phyloP scores from a whole-genome alignment of 805 yeast genomes.

The Pichia nanzhaoensis region DNA sequence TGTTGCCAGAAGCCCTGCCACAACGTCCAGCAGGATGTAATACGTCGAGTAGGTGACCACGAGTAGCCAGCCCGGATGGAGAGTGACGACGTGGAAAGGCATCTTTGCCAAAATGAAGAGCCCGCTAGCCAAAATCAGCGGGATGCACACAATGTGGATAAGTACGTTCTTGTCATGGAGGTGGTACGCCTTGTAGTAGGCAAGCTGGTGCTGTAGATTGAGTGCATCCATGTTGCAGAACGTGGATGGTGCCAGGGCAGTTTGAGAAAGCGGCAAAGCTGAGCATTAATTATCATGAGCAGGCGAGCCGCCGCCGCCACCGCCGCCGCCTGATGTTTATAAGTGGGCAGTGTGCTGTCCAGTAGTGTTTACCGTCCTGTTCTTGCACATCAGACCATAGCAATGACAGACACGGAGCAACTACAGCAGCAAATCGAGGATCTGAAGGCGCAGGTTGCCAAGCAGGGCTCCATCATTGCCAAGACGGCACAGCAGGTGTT shows the following conservation, averaged over 20 bases:
- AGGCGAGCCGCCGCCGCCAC: not conserved
- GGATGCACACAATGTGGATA: conserved; percentile 77
- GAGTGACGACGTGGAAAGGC: not conserved
- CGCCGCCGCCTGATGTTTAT: not conserved
- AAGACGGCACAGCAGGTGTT: conserved; percentile 77
- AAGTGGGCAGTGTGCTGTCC: not conserved
- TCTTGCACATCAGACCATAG: too few species aligned
- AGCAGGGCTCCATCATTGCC: conserved; percentile 59
- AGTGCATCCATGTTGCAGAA: conserved; percentile 19
- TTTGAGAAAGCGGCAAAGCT: too few species aligned
- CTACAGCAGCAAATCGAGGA: conserved; percentile 39
- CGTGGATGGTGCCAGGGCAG: too few species aligned
- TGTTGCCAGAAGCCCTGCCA: conserved; percentile 40
- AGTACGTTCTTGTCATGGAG: conserved; percentile 47
- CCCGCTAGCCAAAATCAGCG: conserved; percentile 58
- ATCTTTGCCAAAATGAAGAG: conserved; percentile 31
- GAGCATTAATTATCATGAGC: too few species aligned
- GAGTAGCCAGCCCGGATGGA: conserved; percentile 31
- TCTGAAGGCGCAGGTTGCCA: conserved; percentile 35
- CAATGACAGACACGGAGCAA: not conserved
- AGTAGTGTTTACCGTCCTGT: too few species aligned
- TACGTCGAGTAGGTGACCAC: conserved; percentile 46
- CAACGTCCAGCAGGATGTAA: conserved; percentile 52
- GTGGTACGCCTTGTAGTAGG: conserved; percentile 45
- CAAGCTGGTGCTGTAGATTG: conserved; percentile 44